phyloP scores from a whole-genome alignment of 768 basidiomycete species.

The Russula vinacea region DNA sequence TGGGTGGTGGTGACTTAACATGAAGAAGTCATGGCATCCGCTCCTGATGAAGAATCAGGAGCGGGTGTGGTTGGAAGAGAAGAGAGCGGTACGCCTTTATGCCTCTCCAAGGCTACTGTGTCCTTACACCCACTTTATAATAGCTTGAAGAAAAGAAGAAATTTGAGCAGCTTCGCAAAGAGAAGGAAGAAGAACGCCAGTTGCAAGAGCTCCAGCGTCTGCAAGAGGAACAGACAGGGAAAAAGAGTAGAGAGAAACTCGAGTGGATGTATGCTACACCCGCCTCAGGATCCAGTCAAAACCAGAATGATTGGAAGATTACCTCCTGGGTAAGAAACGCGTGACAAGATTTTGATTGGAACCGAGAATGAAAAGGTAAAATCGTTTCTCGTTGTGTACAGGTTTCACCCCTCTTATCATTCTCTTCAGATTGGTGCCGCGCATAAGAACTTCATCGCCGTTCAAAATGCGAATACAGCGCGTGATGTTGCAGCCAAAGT shows the following conservation, averaged over 20 bases:
- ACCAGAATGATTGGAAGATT: slow-evolving; percentile 94
- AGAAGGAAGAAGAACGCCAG: slow-evolving; percentile 96
- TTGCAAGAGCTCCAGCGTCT: slow-evolving; percentile 93
- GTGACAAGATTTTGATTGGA: slow-evolving; percentile 94
- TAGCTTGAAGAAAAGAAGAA: slow-evolving; percentile 99
- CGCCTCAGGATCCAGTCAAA: slow-evolving; percentile 81
- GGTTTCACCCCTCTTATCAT: slow-evolving; percentile 25
- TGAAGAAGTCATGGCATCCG: slow-evolving; percentile 99
- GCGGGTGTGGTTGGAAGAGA: slow-evolving; percentile 98
- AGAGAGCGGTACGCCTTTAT: slow-evolving; percentile 72
- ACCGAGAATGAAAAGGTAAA: slow-evolving; percentile 86
- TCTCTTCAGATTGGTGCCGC: slow-evolving; percentile 66
- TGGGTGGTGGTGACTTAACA: slow-evolving; percentile 99
- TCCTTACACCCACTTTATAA: slow-evolving; percentile 8
- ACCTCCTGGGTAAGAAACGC: slow-evolving; percentile 93
- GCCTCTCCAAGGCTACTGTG: not conserved
- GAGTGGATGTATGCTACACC: slow-evolving; percentile 99
- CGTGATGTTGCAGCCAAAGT: slow-evolving; percentile 92
- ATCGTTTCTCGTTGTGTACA: slow-evolving; percentile 26
- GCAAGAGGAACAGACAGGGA: slow-evolving; percentile 93
- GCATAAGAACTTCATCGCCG: slow-evolving; percentile 90
- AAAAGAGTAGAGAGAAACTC: slow-evolving; percentile 88
- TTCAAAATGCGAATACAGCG: slow-evolving; percentile 87
- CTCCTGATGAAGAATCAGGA: slow-evolving; percentile 97
- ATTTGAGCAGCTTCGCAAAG: slow-evolving; percentile 92